These are phyloP conservation scores for Colletotrichum caudatum DNA, from an alignment of 2,329 filamentous ascomycete genomes.

Conservation along the genomic window DNA sequence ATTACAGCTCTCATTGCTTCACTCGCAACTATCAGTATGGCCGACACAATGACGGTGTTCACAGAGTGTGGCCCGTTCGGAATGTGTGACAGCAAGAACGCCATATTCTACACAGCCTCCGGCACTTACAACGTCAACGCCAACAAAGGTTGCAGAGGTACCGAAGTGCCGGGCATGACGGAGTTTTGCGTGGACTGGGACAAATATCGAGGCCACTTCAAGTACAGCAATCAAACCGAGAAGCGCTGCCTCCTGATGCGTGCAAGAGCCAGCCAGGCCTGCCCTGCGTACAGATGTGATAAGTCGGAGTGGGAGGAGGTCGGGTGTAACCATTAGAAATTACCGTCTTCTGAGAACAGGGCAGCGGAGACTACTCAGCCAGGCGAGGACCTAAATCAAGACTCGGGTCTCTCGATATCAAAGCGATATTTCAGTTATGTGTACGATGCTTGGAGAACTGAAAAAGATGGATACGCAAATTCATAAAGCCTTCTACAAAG, in stretches of 20 bases:
- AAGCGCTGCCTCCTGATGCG: not conserved
- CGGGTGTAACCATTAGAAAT: not conserved
- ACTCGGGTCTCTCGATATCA: too few relatives aligned
- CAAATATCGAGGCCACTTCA: not conserved
- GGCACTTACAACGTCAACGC: not conserved
- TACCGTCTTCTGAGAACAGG: too few relatives aligned
- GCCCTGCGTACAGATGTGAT: not conserved
- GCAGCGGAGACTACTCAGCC: too few relatives aligned
- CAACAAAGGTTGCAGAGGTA: not conserved
- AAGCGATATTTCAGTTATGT: too few relatives aligned
- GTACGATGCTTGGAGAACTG: too few relatives aligned
- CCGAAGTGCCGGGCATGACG: not conserved
- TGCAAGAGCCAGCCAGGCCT: slow-evolving; percentile 37
- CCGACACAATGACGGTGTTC: not conserved
- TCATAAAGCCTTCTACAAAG: too few relatives aligned
- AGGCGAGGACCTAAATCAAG: too few relatives aligned
- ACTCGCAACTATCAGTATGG: not conserved
- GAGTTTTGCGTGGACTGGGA: not conserved
- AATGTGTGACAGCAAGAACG: not conserved
- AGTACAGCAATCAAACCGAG: not conserved
- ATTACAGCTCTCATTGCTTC: not conserved
- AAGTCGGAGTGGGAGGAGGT: not conserved
- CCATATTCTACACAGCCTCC: not conserved
- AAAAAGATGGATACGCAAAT: too few relatives aligned
- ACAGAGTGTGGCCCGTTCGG: not conserved